Conservation (phyloP, 2,329 filamentous ascomycete genomes). For the Hymenotorrendiella dingleyae region DNA sequence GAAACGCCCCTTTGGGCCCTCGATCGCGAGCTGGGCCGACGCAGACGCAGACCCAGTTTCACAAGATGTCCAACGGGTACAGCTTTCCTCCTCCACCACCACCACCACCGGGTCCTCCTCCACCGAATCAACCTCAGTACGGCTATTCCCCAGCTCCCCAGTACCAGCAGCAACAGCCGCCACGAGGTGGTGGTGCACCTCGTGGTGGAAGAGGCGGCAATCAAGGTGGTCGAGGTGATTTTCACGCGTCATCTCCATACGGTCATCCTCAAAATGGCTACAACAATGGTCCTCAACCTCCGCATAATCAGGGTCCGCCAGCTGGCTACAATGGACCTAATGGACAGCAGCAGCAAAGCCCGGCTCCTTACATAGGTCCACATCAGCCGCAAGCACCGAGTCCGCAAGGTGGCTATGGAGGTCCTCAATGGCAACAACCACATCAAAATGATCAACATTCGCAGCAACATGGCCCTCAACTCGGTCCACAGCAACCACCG, state of each 20-base stretch:
- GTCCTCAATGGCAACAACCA: slow-evolving; percentile 26
- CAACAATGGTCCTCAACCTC: slow-evolving; percentile 18
- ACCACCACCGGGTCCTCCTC: slow-evolving; percentile 23
- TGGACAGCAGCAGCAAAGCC: slow-evolving; percentile 25
- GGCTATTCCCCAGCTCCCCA: slow-evolving; percentile 10
- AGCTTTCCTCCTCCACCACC: slow-evolving; percentile 31
- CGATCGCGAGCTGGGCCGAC: neutral
- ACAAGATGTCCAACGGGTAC: slow-evolving; percentile 28
- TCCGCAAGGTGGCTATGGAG: slow-evolving; percentile 21
- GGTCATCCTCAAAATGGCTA: slow-evolving; percentile 23
- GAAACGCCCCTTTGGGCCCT: neutral
- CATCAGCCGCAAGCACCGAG: slow-evolving; percentile 29
- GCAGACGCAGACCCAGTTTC: neutral
- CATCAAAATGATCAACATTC: slow-evolving; percentile 14
- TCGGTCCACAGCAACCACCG: slow-evolving; percentile 22
- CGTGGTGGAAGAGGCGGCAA: slow-evolving; percentile 28
- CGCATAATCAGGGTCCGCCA: slow-evolving; percentile 20
- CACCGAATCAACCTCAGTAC: slow-evolving; percentile 16
- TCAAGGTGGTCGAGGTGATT: slow-evolving; percentile 27
- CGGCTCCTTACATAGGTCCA: slow-evolving; percentile 30
- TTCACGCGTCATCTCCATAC: slow-evolving; percentile 23
- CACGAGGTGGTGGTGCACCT: slow-evolving; percentile 27
- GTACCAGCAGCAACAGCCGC: slow-evolving; percentile 21
- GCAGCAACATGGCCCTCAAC: slow-evolving; percentile 14
- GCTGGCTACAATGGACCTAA: slow-evolving; percentile 24